Evolutionary conservation across 768 basidiomycete genomes (phyloP).

Genomic region (Neoboletus brunneissimus): DNA sequence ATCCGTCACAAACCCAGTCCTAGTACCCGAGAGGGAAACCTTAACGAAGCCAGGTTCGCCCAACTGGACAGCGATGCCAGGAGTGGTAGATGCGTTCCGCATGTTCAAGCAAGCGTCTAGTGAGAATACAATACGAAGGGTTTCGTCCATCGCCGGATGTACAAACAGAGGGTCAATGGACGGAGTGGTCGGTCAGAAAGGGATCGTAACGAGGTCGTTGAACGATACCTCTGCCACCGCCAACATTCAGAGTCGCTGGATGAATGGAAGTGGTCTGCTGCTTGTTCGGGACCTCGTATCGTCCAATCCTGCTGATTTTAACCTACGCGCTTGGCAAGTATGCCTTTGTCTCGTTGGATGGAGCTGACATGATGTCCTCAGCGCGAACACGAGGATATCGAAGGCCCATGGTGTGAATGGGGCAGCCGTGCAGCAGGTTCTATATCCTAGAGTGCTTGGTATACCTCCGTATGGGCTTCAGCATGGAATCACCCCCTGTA

Average conservation of each 20-base stretch:
- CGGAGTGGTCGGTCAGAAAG: constrained; percentile 15
- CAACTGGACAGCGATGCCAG: constrained; percentile 21
- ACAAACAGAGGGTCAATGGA: constrained; percentile 1
- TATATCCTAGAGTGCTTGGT: constrained; percentile 4
- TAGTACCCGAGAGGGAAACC: neutral
- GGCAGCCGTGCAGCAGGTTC: neutral
- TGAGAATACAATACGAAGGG: constrained; percentile 3
- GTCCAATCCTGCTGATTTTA: constrained; percentile 17
- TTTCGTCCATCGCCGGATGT: constrained; percentile 3
- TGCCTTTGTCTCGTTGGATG: neutral
- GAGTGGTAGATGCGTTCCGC: constrained; percentile 15
- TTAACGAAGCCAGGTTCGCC: neutral
- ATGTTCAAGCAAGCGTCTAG: constrained; percentile 10
- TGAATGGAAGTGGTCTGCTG: constrained; percentile 2
- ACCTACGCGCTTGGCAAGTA: constrained; percentile 13
- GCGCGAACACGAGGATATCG: constrained; percentile 1
- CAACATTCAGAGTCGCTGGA: constrained; percentile 6
- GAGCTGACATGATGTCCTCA: neutral
- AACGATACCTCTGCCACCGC: constrained; percentile 8
- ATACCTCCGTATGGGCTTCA: neutral
- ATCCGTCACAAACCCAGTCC: neutral
- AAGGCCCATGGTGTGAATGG: neutral
- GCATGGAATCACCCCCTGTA: neutral
- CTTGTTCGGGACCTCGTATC: constrained; percentile 16
- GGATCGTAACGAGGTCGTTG: constrained; percentile 15